phyloP scores from a whole-genome alignment of 2,329 filamentous ascomycete species.

The Amauroascus verrucosus region DNA sequence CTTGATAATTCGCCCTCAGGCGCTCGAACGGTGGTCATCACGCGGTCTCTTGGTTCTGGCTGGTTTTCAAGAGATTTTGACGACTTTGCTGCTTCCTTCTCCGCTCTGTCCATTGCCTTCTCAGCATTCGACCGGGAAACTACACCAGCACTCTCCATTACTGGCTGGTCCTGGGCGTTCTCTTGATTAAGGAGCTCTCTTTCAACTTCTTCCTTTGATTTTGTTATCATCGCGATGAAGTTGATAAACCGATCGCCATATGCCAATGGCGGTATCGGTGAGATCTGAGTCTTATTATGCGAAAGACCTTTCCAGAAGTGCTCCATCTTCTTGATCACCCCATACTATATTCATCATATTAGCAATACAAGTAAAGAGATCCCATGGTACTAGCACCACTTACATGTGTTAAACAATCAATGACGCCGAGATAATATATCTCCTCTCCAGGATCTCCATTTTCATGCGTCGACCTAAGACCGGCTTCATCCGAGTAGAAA shows the following conservation, averaged over 20 bases:
- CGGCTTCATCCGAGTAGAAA: slow-evolving; percentile 90
- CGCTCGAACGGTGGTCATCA: slow-evolving; percentile 49
- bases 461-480: slow-evolving; percentile 85
- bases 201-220: slow-evolving; percentile 73
- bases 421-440: slow-evolving; percentile 96
- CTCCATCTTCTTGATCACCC: slow-evolving; percentile 85
- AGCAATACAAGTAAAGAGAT: slow-evolving; percentile 3
- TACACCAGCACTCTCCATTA: slow-evolving; percentile 16
- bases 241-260: slow-evolving; percentile 91
- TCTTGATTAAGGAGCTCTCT: slow-evolving; percentile 33
- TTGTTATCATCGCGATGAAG: slow-evolving; percentile 84
- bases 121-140: slow-evolving; percentile 41
- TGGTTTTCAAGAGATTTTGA: slow-evolving; percentile 34
- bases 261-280: slow-evolving; percentile 75
- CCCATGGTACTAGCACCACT: slow-evolving; percentile 34
- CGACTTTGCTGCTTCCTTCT: slow-evolving; percentile 44
- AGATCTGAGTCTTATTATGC: slow-evolving; percentile 75
- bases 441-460: slow-evolving; percentile 75
- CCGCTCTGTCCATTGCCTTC: slow-evolving; percentile 47
- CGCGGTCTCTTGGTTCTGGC: slow-evolving; percentile 53
- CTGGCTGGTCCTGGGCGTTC: slow-evolving; percentile 22
- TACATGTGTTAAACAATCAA: slow-evolving; percentile 95
- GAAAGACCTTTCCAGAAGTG: slow-evolving; percentile 94
- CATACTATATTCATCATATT: slow-evolving; percentile 52
- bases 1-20: slow-evolving; percentile 46